A percentile compares a stretch with the other conserved stretches of the same genome.
Evolutionary conservation across 2,329 filamentous ascomycete species (phyloP).

Genomic region (Elsinoe necatrix): DNA sequence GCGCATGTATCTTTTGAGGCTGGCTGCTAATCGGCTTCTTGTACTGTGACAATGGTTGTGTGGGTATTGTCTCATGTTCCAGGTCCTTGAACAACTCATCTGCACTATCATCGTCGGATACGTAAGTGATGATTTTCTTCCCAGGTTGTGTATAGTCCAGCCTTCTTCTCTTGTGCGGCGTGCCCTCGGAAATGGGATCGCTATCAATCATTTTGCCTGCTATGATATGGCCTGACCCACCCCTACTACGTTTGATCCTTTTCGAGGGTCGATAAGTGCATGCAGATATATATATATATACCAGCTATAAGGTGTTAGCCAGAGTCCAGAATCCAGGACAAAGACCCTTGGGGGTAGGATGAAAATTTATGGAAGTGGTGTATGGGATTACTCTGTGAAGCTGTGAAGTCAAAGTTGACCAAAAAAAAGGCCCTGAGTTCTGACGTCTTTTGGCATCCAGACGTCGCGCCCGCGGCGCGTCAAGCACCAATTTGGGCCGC

Average conservation of each 20-base stretch:
- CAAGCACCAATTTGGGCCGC: slow-evolving; percentile 13
- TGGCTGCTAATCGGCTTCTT: slow-evolving; percentile 17
- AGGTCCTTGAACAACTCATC: slow-evolving; percentile 44
- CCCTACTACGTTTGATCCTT: background rate
- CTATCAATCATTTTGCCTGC: slow-evolving; percentile 20
- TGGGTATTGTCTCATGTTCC: slow-evolving; percentile 39
- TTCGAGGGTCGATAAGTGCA: background rate
- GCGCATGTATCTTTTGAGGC: slow-evolving; percentile 7
- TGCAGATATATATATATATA: background rate
- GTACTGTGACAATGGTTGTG: slow-evolving; percentile 22
- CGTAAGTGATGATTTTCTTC: slow-evolving; percentile 25
- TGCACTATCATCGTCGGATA: slow-evolving; percentile 37
- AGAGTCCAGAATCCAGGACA: background rate
- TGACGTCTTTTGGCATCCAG: background rate
- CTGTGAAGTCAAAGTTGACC: background rate
- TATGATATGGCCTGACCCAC: background rate
- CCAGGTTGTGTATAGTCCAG: slow-evolving; percentile 23
- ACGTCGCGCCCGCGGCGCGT: slow-evolving; percentile 12
- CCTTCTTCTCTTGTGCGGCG: slow-evolving; percentile 30
- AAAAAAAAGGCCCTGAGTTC: slow-evolving; percentile 6
- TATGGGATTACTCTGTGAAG: background rate
- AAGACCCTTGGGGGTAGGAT: background rate
- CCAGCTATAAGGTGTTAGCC: no score
- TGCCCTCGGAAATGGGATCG: slow-evolving; percentile 29
- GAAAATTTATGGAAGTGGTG: background rate